A percentile compares a stretch with the other conserved stretches of the same genome.
phyloP scores from a whole-genome alignment of 73 alveolate genomes.

The Symbiodinium pilosum region DNA sequence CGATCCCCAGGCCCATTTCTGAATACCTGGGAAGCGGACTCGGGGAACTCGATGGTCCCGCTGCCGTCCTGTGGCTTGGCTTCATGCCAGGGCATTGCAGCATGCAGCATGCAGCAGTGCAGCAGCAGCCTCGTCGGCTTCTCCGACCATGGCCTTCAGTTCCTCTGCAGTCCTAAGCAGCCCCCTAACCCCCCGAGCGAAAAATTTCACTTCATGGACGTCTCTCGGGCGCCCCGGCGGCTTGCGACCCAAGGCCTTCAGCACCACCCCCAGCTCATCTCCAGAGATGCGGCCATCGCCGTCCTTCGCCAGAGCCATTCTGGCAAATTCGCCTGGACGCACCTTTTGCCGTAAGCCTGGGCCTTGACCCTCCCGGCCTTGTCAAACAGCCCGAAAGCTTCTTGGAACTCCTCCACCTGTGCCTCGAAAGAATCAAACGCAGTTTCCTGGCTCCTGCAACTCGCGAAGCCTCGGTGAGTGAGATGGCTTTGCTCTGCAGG shows the following conservation, averaged over 20 bases:
- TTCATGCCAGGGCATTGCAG: no score
- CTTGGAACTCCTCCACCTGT: conserved; percentile 97
- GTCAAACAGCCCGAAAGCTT: conserved; percentile 98
- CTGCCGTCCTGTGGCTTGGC: conserved; percentile 96
- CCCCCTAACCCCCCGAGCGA: no score
- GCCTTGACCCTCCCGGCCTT: conserved; percentile 42
- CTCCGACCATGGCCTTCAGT: conserved; percentile 96
- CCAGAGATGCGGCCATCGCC: conserved; percentile 97
- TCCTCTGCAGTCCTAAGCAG: conserved; percentile 96
- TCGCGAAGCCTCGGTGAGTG: conserved; percentile 31
- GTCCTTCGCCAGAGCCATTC: conserved; percentile 39
- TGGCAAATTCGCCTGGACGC: no score
- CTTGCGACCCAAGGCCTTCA: conserved; percentile 97
- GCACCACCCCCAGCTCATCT: conserved; percentile 97
- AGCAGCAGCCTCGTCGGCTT: conserved; percentile 96
- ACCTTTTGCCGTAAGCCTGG: no score
- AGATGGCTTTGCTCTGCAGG: conserved; percentile 54
- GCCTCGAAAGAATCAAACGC: conserved; percentile 8
- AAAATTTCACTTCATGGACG: not conserved
- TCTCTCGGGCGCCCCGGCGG: conserved; percentile 94
- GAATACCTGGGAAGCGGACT: conserved; percentile 60
- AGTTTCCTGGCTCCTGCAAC: not conserved
- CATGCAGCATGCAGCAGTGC: no score
- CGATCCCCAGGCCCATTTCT: not conserved
- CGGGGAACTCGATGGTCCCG: conserved; percentile 98